phyloP scores from a whole-genome alignment of 2,329 filamentous ascomycete species.

The Phyllosticta paracitricarpa region DNA sequence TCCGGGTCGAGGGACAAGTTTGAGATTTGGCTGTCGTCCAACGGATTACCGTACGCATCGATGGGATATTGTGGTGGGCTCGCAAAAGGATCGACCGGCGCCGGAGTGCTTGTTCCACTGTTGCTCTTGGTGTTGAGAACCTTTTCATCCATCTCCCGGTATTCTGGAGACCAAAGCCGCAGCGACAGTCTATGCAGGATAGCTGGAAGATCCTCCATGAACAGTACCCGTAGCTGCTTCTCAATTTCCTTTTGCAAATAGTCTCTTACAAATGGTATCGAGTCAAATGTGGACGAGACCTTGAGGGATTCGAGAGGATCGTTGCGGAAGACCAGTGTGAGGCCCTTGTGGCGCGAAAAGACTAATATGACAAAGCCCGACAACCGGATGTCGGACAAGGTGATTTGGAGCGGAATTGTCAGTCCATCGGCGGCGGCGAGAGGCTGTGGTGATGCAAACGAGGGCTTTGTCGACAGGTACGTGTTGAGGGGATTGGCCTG shows the following conservation, averaged over 20 bases:
- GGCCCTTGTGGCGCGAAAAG: constrained; percentile 92
- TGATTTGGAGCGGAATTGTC: constrained; percentile 96
- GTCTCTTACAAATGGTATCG: constrained; percentile 94
- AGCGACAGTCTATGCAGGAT: constrained; percentile 91
- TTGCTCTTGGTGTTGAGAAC: constrained; percentile 33
- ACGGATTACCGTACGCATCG: constrained; percentile 65
- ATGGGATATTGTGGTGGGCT: constrained; percentile 74
- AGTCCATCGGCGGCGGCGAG: constrained; percentile 83
- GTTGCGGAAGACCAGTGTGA: constrained; percentile 95
- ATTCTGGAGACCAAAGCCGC: constrained; percentile 81
- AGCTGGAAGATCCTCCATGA: constrained; percentile 96
- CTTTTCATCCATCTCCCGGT: constrained; percentile 55
- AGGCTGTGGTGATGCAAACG: constrained; percentile 86
- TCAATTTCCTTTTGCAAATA: constrained; percentile 96
- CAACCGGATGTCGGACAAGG: constrained; percentile 86
- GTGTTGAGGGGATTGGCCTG: constrained; percentile 98
- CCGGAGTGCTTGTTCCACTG: constrained; percentile 33
- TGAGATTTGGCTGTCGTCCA: constrained; percentile 67
- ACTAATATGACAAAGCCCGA: constrained; percentile 97
- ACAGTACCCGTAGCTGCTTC: constrained; percentile 77
- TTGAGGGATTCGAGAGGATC: constrained; percentile 96
- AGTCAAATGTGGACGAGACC: constrained; percentile 97
- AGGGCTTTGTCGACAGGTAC: constrained; percentile 81
- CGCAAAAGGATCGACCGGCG: constrained; percentile 67
- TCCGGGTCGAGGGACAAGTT: constrained; percentile 69